Percentiles rank a stretch among this genome's conserved stretches.
Evolutionary conservation across 345 rosid species (phyloP).

Genomic region (Populus nigra): DNA sequence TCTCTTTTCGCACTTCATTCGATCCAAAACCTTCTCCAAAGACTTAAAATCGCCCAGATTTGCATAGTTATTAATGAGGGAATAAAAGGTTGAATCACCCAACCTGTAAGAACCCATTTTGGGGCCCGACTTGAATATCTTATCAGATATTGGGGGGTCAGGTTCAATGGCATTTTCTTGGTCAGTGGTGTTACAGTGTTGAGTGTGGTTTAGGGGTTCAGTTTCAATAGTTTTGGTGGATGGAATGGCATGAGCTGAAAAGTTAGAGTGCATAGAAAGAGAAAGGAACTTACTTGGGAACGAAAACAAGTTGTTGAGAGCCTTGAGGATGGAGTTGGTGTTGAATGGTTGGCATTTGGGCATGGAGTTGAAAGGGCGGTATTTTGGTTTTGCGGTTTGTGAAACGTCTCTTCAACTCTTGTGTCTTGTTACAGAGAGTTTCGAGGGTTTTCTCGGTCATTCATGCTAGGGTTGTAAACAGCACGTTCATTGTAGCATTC

Average conservation of each 20-base stretch:
- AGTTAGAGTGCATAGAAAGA: neutral
- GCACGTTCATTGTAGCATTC: too few relatives aligned
- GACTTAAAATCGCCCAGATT: conserved; percentile 52
- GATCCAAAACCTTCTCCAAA: conserved; percentile 52
- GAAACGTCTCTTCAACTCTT: too few relatives aligned
- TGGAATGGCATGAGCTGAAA: conserved; percentile 6
- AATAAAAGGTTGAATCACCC: conserved; percentile 80
- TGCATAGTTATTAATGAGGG: conserved; percentile 60
- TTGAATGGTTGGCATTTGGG: conserved; percentile 41
- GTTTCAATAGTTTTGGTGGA: neutral
- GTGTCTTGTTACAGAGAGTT: too few relatives aligned
- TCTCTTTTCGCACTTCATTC: conserved; percentile 62
- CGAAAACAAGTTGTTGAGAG: conserved; percentile 10
- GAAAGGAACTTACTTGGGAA: conserved; percentile 30
- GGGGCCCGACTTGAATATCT: conserved; percentile 47
- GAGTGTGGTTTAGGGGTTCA: neutral
- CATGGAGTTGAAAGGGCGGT: conserved; percentile 25
- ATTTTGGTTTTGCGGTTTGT: neutral
- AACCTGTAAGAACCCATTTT: conserved; percentile 59
- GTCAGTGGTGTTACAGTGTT: neutral
- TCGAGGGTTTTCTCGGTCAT: too few relatives aligned
- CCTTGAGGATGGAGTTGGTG: conserved; percentile 18
- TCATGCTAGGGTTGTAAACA: too few relatives aligned
- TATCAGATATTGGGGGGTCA: conserved; percentile 48
- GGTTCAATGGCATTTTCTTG: conserved; percentile 6